Base-by-base conservation (phyloP, 2,329 filamentous ascomycete genomes). In the Aspergillus brasiliensis region DNA sequence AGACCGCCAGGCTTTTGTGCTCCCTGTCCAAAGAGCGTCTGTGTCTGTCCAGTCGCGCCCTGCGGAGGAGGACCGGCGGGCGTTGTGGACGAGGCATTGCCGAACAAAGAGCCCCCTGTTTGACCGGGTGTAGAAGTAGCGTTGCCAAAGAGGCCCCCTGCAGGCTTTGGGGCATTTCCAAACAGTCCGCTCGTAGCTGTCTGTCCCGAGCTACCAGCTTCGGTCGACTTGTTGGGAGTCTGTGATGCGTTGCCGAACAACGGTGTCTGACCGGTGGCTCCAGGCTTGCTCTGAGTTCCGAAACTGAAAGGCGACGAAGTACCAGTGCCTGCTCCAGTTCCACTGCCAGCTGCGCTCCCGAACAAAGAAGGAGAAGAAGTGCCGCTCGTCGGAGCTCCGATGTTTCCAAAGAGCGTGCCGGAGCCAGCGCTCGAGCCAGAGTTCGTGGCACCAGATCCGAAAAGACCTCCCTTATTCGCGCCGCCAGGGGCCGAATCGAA, bases 31-130 rank as follows among this genome's bases (percentile, higher is more conserved):
- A 73, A 73, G 19, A 73, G 63, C 46, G 68, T 60, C 61, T 63
- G 72, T 58, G 63, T 68, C 69, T 69, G 64, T 8, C 70, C 71
- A 19, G 70, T 64, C 44, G 75, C 65, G 40, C 64, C 66, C 28
- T 69, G 62, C 31, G 81, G 80, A 27, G 81, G 81, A 61, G 79
- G 80, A 6, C 80, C 81, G 56, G 81, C 81, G 52, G 82, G 82
- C 31, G 81, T 83, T 17, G 81, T 83, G 15, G 81, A 82, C 51
- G 74, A 66, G 58, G 73, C 77, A 52, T 70, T 77, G 47, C 70
- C 73, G 60, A 81, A 80, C 48, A 76, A 51, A 52, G 61, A 60
- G n/a, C 61, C 67, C 51, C 69, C 71, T 31, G 74, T 68, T 46
- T 76, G 71, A 25, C 73, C 74, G 51, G 78, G 77, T 19, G 77